Percentiles rank a stretch among this genome's conserved stretches.
Evolutionary conservation across 129 eudicot genomes (phyloP).

Genomic region (Ambrosia trifida): DNA sequence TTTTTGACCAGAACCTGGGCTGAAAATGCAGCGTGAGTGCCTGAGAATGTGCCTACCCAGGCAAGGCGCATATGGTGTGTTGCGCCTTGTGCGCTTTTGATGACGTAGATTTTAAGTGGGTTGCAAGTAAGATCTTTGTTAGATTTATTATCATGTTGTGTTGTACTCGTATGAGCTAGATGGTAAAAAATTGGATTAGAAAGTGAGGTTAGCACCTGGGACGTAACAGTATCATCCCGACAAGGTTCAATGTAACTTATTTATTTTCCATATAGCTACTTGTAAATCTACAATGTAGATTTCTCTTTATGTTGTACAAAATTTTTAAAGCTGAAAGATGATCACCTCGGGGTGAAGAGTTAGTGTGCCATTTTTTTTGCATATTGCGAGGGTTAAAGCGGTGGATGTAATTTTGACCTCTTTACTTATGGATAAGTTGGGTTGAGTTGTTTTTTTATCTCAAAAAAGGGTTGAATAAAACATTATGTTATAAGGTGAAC

Average conservation of each 20-base stretch:
- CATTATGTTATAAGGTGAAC: not conserved
- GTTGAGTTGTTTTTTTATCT: not conserved
- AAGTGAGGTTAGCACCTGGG: not conserved
- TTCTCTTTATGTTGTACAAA: not conserved
- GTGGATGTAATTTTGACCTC: too few species aligned
- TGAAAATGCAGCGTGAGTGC: too few species aligned
- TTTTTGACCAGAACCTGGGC: too few species aligned
- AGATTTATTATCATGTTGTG: conserved; percentile 4
- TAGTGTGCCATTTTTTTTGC: too few species aligned
- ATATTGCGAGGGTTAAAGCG: too few species aligned
- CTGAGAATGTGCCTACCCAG: too few species aligned
- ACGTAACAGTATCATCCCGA: not conserved
- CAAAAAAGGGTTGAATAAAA: not conserved
- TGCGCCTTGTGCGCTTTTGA: too few species aligned
- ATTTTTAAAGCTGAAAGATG: not conserved
- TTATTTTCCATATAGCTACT: too few species aligned
- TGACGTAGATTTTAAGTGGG: not conserved
- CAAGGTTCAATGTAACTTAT: not conserved
- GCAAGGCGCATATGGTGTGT: too few species aligned
- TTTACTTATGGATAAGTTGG: too few species aligned
- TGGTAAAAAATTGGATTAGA: conserved; percentile 45
- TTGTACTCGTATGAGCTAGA: conserved; percentile 49
- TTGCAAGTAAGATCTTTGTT: conserved; percentile 11
- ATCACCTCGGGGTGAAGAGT: not conserved
- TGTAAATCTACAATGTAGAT: too few species aligned